A percentile compares a stretch with the other conserved stretches of the same genome.
Conservation (phyloP, 2,329 filamentous ascomycete genomes). For the Dryadomyces quercus-mongolicae region DNA sequence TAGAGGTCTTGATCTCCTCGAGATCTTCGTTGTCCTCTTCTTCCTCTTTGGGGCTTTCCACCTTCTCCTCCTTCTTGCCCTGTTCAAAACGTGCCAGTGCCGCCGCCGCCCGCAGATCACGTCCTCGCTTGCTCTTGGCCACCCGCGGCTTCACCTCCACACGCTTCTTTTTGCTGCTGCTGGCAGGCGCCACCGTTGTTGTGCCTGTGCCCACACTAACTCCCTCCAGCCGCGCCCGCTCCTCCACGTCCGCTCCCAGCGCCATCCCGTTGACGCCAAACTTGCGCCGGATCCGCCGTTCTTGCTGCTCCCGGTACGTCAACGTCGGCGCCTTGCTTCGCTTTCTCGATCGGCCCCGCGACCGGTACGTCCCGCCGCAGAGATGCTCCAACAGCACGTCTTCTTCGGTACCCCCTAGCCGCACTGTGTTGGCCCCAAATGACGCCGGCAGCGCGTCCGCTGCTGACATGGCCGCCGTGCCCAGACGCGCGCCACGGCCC, state of each 20-base stretch:
- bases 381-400: slow-evolving; percentile 51
- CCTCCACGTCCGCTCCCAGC: slow-evolving; percentile 56
- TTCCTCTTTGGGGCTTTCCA: slow-evolving; percentile 30
- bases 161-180: slow-evolving; percentile 27
- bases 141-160: slow-evolving; percentile 57
- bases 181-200: background rate
- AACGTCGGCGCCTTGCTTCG: slow-evolving; percentile 39
- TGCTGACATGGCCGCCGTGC: slow-evolving; percentile 32
- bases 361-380: slow-evolving; percentile 69
- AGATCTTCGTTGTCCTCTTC: slow-evolving; percentile 27
- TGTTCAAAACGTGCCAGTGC: slow-evolving; percentile 61
- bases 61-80: slow-evolving; percentile 9
- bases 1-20: slow-evolving; percentile 21
- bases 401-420: slow-evolving; percentile 24
- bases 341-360: slow-evolving; percentile 25
- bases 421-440: slow-evolving; percentile 38
- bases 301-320: slow-evolving; percentile 61
- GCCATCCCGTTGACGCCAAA: slow-evolving; percentile 60
- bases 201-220: background rate
- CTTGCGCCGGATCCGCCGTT: slow-evolving; percentile 60
- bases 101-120: slow-evolving; percentile 65
- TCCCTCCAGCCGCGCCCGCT: slow-evolving; percentile 54
- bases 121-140: slow-evolving; percentile 59
- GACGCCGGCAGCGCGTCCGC: background rate
- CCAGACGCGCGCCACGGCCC: slow-evolving; percentile 57